Conservation (phyloP, 495 filamentous ascomycete species). For the Aspergillus olivimuriae region DNA sequence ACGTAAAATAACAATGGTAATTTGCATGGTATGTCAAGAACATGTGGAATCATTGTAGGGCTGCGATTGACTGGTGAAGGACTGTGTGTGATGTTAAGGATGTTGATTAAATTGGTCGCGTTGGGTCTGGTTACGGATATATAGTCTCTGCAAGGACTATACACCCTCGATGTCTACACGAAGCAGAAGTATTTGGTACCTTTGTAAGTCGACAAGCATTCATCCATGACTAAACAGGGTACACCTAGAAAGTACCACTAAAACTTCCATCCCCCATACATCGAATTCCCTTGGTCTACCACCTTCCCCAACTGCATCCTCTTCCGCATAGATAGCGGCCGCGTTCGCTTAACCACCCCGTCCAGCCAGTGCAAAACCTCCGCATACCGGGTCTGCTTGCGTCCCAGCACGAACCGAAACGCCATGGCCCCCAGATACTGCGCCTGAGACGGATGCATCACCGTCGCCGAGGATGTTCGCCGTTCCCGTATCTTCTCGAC, state of each 20-base stretch:
- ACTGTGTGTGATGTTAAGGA: too few relatives aligned
- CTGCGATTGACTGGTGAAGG: too few relatives aligned
- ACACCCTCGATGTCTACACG: too few relatives aligned
- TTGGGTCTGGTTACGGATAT: too few relatives aligned
- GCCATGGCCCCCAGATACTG: conserved; percentile 63
- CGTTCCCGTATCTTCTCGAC: conserved; percentile 49
- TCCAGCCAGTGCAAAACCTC: conserved; percentile 59
- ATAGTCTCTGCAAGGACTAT: too few relatives aligned
- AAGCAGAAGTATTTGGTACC: too few relatives aligned
- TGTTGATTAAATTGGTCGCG: too few relatives aligned
- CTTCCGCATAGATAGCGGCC: conserved; percentile 23
- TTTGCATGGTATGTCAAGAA: too few relatives aligned
- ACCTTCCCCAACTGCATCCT: conserved; percentile 24
- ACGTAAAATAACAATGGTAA: too few relatives aligned
- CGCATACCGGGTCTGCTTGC: conserved; percentile 63
- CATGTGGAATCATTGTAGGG: too few relatives aligned
- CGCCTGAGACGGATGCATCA: conserved; percentile 57
- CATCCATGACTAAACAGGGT: background rate
- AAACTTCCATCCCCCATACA: conserved; percentile 38
- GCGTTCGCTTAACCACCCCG: conserved; percentile 26
- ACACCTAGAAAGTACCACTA: conserved; percentile 13
- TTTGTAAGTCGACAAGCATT: background rate
- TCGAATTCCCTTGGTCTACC: conserved; percentile 24
- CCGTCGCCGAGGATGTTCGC: conserved; percentile 42
- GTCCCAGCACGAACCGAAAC: conserved; percentile 55